phyloP scores from a whole-genome alignment of 352 stramenopile species.

The Globisporangium parvum region DNA sequence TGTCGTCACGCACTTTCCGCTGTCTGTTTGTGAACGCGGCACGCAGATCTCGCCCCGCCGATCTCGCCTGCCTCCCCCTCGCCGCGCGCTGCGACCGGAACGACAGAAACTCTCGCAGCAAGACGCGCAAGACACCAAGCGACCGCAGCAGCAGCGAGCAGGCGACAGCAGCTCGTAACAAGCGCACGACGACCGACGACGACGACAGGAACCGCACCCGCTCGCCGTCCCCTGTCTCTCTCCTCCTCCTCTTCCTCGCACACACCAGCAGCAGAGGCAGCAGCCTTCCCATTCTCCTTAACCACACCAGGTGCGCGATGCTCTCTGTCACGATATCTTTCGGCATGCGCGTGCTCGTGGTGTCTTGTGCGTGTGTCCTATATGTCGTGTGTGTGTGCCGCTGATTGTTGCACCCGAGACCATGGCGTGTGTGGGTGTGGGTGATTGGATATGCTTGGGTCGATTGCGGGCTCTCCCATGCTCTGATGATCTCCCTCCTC shows the following conservation, averaged over 20 bases:
- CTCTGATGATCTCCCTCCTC: no score
- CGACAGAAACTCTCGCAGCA: slow-evolving; percentile 2
- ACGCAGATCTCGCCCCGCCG: background rate
- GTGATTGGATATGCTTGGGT: no score
- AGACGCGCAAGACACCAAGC: background rate
- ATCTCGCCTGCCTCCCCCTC: background rate
- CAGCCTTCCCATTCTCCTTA: slow-evolving; percentile 1
- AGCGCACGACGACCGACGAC: background rate
- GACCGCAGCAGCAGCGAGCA: background rate
- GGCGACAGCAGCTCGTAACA: slow-evolving; percentile 4
- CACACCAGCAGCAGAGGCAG: no score
- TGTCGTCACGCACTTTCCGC: background rate
- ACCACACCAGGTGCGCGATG: slow-evolving; percentile 1
- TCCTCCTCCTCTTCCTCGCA: background rate
- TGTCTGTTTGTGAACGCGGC: background rate
- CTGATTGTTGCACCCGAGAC: no score
- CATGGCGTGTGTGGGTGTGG: no score
- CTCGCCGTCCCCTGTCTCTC: slow-evolving; percentile 4
- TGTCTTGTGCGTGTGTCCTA: background rate
- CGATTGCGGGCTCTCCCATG: no score
- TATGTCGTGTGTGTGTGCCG: background rate
- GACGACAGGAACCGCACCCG: slow-evolving; percentile 1
- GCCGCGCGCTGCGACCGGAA: background rate
- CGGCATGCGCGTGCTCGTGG: background rate
- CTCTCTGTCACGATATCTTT: slow-evolving; percentile 1